These are phyloP conservation scores for Paramyrothecium sp. DNA, from an alignment of 2,329 filamentous ascomycete species.

Conservation along the genomic window DNA sequence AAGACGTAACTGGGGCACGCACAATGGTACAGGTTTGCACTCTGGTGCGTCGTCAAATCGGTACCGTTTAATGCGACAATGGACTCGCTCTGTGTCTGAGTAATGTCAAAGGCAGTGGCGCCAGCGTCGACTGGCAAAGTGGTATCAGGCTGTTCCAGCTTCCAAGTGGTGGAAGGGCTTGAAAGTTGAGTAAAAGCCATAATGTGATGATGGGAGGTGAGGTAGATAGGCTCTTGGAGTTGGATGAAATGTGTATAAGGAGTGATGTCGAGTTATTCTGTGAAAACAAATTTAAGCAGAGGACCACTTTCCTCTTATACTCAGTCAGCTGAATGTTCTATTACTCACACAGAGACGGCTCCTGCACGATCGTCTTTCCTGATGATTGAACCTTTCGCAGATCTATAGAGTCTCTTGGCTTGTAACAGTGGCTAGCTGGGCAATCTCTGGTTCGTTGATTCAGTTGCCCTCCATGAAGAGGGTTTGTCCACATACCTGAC, in stretches of 20 bases:
- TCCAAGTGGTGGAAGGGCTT: slow-evolving; percentile 8
- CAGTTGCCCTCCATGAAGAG: background rate
- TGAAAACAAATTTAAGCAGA: background rate
- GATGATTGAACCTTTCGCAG: too few species aligned
- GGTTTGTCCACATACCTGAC: background rate
- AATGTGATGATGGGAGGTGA: background rate
- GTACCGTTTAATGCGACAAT: background rate
- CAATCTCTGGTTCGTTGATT: background rate
- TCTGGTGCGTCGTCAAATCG: background rate
- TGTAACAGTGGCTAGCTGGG: too few species aligned
- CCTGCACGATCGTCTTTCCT: too few species aligned
- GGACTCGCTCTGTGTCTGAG: slow-evolving; percentile 2
- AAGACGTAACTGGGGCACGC: background rate
- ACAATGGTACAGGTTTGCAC: slow-evolving; percentile 5
- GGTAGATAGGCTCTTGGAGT: background rate
- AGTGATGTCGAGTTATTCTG: too few species aligned
- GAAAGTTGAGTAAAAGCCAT: slow-evolving; percentile 3
- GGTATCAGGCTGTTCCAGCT: slow-evolving; percentile 6
- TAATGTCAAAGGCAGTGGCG: background rate
- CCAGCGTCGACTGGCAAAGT: background rate
- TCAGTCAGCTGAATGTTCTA: background rate
- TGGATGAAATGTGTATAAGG: too few species aligned
- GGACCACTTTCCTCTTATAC: background rate
- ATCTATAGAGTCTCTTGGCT: too few species aligned
- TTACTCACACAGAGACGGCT: too few species aligned